Base-by-base conservation (phyloP, 305 asterid genomes). In the Fraxinus nigra region DNA sequence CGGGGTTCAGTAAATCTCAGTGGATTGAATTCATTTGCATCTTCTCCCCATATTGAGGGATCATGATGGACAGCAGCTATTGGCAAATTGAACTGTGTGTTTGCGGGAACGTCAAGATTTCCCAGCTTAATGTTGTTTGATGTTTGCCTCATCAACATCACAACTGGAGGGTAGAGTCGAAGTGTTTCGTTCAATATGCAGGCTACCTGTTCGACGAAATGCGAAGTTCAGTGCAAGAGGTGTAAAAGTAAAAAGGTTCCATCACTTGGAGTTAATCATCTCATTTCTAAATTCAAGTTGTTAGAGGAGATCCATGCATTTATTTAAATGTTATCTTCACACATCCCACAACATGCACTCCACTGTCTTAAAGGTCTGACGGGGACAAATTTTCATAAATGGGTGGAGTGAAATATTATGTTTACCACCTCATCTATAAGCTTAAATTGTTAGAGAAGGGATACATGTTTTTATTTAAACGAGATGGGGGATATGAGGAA, bases 21-120 rank as follows among this genome's bases (percentile, higher is more conserved):
- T 7, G 89, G 89, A 37, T 87, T 87, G 75, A 87, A 87, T 72
- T 82, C 86, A n/a, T 80, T 74, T 48, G 86, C 86, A 76, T 85
- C 89, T 13, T 82, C 85, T 74, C 89, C 89, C 89, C 89, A 87
- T 28, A 80, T 46, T 20, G 76, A 81, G 18, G 75, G 48, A 79
- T 87, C 85, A 46, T 85, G 88, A 40, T 87, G 89, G 22, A 87
- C 85, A 73, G 83, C 85, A 51, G 72, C 46, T 43, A 85, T 48
- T 6, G 88, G 81, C 77, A 87, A 32, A 61, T 48, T 65, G 81
- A 87, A 75, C 26, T 85, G 79, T 32, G 86, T 82, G 38, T 76
- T 61, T 20, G 81, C 88, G 14, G 88, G 90, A 67, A 87, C 20
- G 11, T 78, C 80, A 14, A 87, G 82, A 59, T 69, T 78, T 72